Base-by-base conservation (phyloP, 176 grass and related monocot genomes). In the Carex myosuroides region DNA sequence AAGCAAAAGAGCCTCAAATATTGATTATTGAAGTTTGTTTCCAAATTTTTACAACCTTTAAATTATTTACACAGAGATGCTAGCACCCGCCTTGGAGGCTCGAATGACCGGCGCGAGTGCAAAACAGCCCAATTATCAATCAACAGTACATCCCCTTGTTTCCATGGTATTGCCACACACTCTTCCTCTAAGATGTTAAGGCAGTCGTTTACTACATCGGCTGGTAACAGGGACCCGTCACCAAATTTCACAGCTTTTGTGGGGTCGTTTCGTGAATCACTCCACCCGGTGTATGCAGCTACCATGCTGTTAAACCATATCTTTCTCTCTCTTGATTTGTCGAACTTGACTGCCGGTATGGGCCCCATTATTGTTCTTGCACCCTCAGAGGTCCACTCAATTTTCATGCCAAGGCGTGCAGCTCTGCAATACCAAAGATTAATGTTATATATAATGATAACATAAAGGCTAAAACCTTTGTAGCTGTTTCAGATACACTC, bases 301-400 rank as follows among this genome's bases (percentile, higher is more conserved):
- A 99, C 93, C 93, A 95, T 95, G 90, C 97, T 96, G 81, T 96
- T 99, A 66, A 99, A 99, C 97, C 97, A 99, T 76, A 95, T 91
- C 79, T 92, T 96, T 58, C 88, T 89, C 10, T 78, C 84, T 37
- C 93, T 82, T 26, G 30, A 72, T 86, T 91, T 79, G 13, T 99
- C 91, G 77, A 94, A 84, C 64, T 92, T 94, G 6, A 99, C 70
- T 4, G 87, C 93, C 0, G 90, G 90, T 70, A 99, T 94, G 2
- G 96, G 96, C 1, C 96, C 96, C 88, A 93, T 96, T 30, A 91
- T 12, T 57, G 93, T 99, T 84, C 90, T 99, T 3, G 93, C 96
- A 22, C 96, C 91, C 2, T 92, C 85, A n/a, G 88, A 76, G 0
- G 67, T 89, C 96, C 97, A 99, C 69, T 99, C 88, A 53, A 99